These are phyloP conservation scores for Cercospora sp. DNA, from an alignment of 2,329 filamentous ascomycete species.

Conservation along the genomic window DNA sequence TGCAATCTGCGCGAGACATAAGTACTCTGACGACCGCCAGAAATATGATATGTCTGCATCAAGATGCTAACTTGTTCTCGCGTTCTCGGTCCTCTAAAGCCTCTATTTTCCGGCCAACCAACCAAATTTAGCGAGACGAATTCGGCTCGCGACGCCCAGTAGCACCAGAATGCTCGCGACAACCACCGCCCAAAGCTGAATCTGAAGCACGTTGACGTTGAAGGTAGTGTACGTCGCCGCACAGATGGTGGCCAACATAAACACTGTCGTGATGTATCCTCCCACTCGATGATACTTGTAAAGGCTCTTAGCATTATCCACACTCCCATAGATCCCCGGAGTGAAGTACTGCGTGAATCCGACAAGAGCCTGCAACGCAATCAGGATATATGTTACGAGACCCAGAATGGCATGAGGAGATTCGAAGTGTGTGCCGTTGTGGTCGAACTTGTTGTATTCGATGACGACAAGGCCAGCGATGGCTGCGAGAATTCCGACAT, in stretches of 20 bases:
- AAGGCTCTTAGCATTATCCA: slow-evolving; percentile 73
- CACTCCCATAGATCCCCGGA: slow-evolving; percentile 73
- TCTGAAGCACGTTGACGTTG: slow-evolving; percentile 65
- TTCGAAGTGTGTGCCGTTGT: slow-evolving; percentile 70
- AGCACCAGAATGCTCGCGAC: slow-evolving; percentile 66
- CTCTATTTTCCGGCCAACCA: slow-evolving; percentile 42
- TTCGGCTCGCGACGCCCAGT: slow-evolving; percentile 71
- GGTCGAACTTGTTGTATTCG: slow-evolving; percentile 78
- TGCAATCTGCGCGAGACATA: not conserved
- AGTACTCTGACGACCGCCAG: too few relatives aligned
- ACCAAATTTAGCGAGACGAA: slow-evolving; percentile 81
- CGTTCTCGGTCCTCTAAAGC: too few relatives aligned
- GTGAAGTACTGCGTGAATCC: slow-evolving; percentile 81
- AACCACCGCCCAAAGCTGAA: slow-evolving; percentile 74
- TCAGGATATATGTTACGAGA: slow-evolving; percentile 68
- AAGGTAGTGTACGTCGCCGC: slow-evolving; percentile 77
- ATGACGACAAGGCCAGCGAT: slow-evolving; percentile 68
- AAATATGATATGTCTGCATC: too few relatives aligned
- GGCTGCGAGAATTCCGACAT: slow-evolving; percentile 62
- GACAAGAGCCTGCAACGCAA: slow-evolving; percentile 72
- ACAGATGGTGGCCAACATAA: slow-evolving; percentile 72
- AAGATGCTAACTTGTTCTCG: too few relatives aligned
- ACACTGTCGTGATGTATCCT: slow-evolving; percentile 71
- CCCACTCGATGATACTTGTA: slow-evolving; percentile 84
- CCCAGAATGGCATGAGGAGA: slow-evolving; percentile 81